Percentiles rank a stretch among this genome's conserved stretches.
Conservation (phyloP, 495 filamentous ascomycete genomes). For the Mycothermus thermophilus region DNA sequence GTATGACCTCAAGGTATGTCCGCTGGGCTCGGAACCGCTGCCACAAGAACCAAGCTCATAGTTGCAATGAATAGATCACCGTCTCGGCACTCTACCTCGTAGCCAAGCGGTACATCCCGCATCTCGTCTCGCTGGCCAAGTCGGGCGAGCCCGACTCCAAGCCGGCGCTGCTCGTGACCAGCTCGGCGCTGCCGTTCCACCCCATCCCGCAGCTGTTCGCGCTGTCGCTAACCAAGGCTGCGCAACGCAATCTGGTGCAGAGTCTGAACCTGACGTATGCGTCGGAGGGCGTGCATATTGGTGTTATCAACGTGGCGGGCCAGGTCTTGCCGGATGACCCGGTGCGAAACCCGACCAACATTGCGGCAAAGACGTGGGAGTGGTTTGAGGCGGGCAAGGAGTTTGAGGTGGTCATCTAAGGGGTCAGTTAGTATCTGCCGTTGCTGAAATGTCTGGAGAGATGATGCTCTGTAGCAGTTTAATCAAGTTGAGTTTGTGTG, state of each 20-base stretch:
- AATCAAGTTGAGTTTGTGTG: no score
- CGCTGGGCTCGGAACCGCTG: no score
- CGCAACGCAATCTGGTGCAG: constrained; percentile 27
- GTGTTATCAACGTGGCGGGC: constrained; percentile 24
- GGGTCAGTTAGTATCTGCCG: background rate
- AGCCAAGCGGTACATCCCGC: constrained; percentile 22
- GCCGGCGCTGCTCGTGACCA: constrained; percentile 26
- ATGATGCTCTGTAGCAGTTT: no score
- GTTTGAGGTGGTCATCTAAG: constrained; percentile 13
- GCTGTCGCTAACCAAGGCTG: constrained; percentile 28
- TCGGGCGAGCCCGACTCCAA: constrained; percentile 8
- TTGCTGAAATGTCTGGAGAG: background rate
- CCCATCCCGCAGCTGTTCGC: constrained; percentile 27
- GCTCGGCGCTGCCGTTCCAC: constrained; percentile 18
- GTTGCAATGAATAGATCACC: constrained; percentile 18
- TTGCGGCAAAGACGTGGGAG: constrained; percentile 26
- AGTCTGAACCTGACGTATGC: constrained; percentile 18
- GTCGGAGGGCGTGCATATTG: constrained; percentile 25
- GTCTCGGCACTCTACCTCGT: constrained; percentile 24
- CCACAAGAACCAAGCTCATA: no score
- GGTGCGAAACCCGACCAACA: constrained; percentile 21
- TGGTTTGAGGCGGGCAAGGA: constrained; percentile 18
- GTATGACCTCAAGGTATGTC: constrained; percentile 25
- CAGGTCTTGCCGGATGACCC: constrained; percentile 18
- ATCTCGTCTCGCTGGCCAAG: constrained; percentile 16